Percentiles rank a stretch among this genome's conserved stretches.
Evolutionary conservation across 148 eudicot species (phyloP).

Genomic region (Rheum nobile): DNA sequence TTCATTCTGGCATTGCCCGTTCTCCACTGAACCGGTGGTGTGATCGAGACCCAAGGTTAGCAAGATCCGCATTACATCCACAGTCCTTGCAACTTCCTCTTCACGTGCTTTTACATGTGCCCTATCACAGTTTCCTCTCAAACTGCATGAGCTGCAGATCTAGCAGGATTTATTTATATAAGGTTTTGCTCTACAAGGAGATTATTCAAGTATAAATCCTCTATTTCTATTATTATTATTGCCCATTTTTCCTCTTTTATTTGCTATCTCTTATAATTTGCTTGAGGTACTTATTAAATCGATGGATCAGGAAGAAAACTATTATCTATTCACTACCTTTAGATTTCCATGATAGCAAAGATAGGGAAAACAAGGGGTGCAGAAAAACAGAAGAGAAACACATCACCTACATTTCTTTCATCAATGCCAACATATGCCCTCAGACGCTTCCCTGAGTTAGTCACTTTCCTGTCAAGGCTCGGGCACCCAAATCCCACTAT

Average conservation of each 20-base stretch:
- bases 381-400: background rate
- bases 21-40: slow-evolving; percentile 24
- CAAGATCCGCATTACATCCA: slow-evolving; percentile 55
- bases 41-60: slow-evolving; percentile 38
- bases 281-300: background rate
- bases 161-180: slow-evolving; percentile 11
- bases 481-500: slow-evolving; percentile 52
- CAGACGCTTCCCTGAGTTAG: slow-evolving; percentile 58
- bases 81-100: slow-evolving; percentile 41
- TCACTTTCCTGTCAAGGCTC: slow-evolving; percentile 50
- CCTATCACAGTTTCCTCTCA: slow-evolving; percentile 54
- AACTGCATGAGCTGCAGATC: slow-evolving; percentile 55
- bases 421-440: slow-evolving; percentile 37
- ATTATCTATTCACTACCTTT: background rate
- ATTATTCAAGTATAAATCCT: background rate
- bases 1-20: slow-evolving; percentile 27
- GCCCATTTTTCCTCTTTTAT: background rate
- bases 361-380: background rate
- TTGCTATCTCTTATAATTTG: background rate
- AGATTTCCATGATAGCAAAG: background rate
- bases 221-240: background rate
- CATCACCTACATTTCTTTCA: slow-evolving; percentile 47
- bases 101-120: slow-evolving; percentile 38
- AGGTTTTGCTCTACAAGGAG: background rate
- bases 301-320: background rate